These are phyloP conservation scores for Ceratocystis destructans DNA, from an alignment of 2,329 filamentous ascomycete genomes.

Conservation along the genomic window DNA sequence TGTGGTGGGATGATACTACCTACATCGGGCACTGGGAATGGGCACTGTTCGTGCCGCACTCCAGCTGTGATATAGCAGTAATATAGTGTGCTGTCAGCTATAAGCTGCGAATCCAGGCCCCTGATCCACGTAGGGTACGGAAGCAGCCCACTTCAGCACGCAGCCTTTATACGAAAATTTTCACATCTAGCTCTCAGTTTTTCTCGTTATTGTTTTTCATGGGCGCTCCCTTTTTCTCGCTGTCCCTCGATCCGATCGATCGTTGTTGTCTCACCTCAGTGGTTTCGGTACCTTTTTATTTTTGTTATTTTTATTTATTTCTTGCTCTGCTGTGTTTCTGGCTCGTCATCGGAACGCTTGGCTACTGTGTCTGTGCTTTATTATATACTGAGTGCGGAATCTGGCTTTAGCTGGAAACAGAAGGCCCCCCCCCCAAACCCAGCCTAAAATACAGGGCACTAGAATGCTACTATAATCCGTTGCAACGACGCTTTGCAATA, in stretches of 20 bases:
- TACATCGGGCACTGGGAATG: no score
- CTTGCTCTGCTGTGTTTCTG: not conserved
- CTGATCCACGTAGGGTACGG: not conserved
- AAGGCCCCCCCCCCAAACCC: not conserved
- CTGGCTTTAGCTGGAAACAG: conserved; percentile 6
- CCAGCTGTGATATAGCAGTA: no score
- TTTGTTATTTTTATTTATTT: not conserved
- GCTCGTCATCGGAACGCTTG: not conserved
- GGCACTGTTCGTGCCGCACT: no score
- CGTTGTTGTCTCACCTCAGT: no score
- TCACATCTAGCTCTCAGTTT: not conserved
- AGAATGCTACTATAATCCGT: not conserved
- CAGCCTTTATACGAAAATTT: not conserved
- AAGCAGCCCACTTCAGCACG: not conserved
- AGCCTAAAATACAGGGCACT: conserved; percentile 3
- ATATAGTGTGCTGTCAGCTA: no score
- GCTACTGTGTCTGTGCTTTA: not conserved
- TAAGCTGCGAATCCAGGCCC: not conserved
- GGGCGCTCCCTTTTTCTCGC: not conserved
- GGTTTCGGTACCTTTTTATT: not conserved
- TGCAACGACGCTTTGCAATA: not conserved
- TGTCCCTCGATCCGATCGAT: not conserved
- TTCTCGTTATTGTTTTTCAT: not conserved
- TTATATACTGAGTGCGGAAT: not conserved
- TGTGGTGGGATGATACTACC: no score